Conservation (phyloP, 306 rosid species). For the Betula pendula region DNA sequence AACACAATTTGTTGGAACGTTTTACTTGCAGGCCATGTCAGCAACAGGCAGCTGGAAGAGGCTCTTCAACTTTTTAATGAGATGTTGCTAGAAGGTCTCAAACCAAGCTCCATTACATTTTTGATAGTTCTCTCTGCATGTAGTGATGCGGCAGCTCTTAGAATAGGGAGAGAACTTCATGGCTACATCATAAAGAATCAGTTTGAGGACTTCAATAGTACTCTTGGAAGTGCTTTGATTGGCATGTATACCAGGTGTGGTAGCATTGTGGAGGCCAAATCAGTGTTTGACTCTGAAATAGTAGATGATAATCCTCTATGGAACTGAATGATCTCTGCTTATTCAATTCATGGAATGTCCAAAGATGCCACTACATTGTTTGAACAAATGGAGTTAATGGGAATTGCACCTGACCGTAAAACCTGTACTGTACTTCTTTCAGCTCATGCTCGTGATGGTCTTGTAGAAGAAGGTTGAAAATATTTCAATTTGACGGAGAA, state of each 20-base stretch:
- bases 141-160: conserved; percentile 26
- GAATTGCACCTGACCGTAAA: too few relatives aligned
- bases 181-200: conserved; percentile 35
- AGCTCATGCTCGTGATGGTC: too few relatives aligned
- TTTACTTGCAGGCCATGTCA: conserved; percentile 43
- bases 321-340: conserved; percentile 28
- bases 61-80: conserved; percentile 39
- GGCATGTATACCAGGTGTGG: conserved; percentile 39
- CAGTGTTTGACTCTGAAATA: conserved; percentile 27
- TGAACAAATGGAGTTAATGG: too few relatives aligned
- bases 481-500: too few relatives aligned
- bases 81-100: conserved; percentile 37
- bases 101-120: conserved; percentile 39
- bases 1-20: conserved; percentile 45
- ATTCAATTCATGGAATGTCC: conserved; percentile 15
- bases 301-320: conserved; percentile 22
- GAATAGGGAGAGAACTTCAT: conserved; percentile 39
- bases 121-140: conserved; percentile 38
- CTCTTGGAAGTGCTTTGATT: conserved; percentile 27
- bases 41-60: conserved; percentile 23
- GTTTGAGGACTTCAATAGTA: conserved; percentile 8
- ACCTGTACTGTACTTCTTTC: too few relatives aligned
- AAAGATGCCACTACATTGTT: conserved; percentile 21
- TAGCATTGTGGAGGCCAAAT: conserved; percentile 32
- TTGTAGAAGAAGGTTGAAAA: too few relatives aligned